A percentile compares a stretch with the other conserved stretches of the same genome.
These are phyloP conservation scores for Nepenthes alata DNA, from an alignment of 179 eudicot genomes.

Conservation along the genomic window DNA sequence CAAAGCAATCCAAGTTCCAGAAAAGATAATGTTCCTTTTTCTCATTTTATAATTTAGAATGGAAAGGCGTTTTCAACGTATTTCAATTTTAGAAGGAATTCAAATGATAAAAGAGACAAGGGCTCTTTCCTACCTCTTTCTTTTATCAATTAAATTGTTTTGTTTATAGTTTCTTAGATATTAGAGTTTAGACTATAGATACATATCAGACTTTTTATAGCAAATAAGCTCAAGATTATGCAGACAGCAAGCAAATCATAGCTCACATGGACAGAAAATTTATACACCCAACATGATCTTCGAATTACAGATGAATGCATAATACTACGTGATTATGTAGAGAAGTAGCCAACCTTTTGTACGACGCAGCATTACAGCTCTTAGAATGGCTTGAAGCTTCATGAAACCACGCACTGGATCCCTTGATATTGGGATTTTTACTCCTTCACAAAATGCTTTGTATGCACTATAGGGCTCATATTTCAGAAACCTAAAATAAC, in stretches of 20 bases:
- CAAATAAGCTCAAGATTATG: too few species aligned
- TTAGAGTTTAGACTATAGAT: too few species aligned
- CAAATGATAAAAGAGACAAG: too few species aligned
- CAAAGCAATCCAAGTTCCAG: too few species aligned
- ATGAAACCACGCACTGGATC: conserved; percentile 70
- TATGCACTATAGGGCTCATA: conserved; percentile 70
- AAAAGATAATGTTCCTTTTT: too few species aligned
- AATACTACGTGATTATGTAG: not conserved
- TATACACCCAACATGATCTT: not conserved
- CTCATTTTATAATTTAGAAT: too few species aligned
- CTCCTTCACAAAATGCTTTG: conserved; percentile 44
- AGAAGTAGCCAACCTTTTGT: conserved; percentile 67
- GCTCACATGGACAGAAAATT: conserved; percentile 1
- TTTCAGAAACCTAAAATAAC: conserved; percentile 88
- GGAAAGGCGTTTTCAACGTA: too few species aligned
- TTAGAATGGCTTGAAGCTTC: conserved; percentile 88
- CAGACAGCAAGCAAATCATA: conserved; percentile 1
- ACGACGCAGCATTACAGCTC: conserved; percentile 81
- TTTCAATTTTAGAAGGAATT: too few species aligned
- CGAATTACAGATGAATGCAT: not conserved
- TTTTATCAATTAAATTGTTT: not conserved
- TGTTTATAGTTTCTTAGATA: not conserved
- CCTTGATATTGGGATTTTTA: conserved; percentile 71
- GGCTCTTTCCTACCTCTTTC: too few species aligned
- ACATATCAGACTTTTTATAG: too few species aligned